Base-by-base conservation (phyloP, 2,329 filamentous ascomycete genomes). In the Colletotrichum sp. region DNA sequence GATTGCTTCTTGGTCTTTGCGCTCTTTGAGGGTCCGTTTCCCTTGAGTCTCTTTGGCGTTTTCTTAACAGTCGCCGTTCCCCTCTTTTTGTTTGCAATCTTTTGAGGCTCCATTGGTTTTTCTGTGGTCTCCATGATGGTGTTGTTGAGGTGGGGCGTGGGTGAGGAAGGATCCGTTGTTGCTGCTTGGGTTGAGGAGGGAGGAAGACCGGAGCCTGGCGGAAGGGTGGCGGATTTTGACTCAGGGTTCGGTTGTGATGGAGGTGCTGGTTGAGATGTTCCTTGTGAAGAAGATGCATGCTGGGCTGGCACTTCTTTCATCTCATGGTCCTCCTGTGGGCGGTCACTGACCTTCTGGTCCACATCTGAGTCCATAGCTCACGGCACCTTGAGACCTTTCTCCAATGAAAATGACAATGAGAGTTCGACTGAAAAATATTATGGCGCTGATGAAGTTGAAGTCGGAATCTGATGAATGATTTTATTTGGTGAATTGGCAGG, bases 41-140 rank as follows among this genome's bases (percentile, higher is more conserved):
- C 75, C 59, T 82, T 84, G 66, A 82, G 78, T 27, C 84, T 81
- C 72, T 85, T 87, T 24, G 83, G 78, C 0, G 78, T 76, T 76
- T 84, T 87, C 78, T 87, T 88, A 18, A 86, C 75, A 2, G 83
- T 79, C 0, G 86, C 86, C 1, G 83, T 87, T 15, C 83, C 83
- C 67, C 84, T 86, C 76, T 86, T 86, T 78, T 83, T 86, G 8
- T 76, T 67, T 15, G 77, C 76, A 47, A 72, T 69, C 21, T 72
- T 71, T 51, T 73, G 74, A 11, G 72, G 24, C 54, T 74, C 72
- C 1, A 34, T n/a, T 2, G 69, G 70, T 51, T 76, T 69, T 51
- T 73, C 73, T 29, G 73, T 75, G 9, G 69, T 69, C 54, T 76
- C 74, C 29, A 75, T 21, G 61, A 76, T 27, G 79, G 77, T 29